Evolutionary conservation across 2,329 filamentous ascomycete genomes (phyloP).

Genomic region (Chrysosporium keratinophilum): DNA sequence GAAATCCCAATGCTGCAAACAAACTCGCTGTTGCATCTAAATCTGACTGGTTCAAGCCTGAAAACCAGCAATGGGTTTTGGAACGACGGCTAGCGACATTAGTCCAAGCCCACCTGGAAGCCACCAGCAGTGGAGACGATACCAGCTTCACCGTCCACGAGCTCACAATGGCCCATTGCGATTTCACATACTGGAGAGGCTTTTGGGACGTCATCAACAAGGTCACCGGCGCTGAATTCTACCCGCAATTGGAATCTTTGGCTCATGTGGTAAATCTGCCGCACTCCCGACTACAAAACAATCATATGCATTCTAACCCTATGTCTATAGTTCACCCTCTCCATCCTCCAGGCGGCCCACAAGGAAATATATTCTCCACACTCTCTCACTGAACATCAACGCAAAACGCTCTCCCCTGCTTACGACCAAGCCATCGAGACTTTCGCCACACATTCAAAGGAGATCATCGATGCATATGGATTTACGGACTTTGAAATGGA

Average conservation of each 20-base stretch:
- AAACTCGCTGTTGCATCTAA: conserved; percentile 6
- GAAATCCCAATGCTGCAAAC: conserved; percentile 4
- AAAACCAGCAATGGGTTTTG: conserved; percentile 18
- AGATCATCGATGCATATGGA: conserved; percentile 20
- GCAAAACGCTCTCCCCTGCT: conserved; percentile 14
- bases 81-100: conserved; percentile 17
- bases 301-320: background rate
- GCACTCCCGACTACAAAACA: background rate
- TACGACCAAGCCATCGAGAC: conserved; percentile 17
- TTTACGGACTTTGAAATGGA: conserved; percentile 22
- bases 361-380: conserved; percentile 16
- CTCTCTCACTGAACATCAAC: conserved; percentile 11
- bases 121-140: conserved; percentile 17
- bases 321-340: conserved; percentile 17
- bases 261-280: conserved; percentile 15
- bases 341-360: conserved; percentile 16
- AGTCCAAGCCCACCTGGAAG: conserved; percentile 19
- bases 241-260: conserved; percentile 10
- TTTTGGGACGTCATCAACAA: conserved; percentile 17
- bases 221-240: conserved; percentile 8
- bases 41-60: conserved; percentile 15
- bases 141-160: conserved; percentile 20
- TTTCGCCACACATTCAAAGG: conserved; percentile 16
- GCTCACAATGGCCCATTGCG: conserved; percentile 23
- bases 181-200: conserved; percentile 20